These are phyloP conservation scores for Syncephalis plumigaleata DNA, from an alignment of 371 early-diverging fungal species.

Conservation along the genomic window DNA sequence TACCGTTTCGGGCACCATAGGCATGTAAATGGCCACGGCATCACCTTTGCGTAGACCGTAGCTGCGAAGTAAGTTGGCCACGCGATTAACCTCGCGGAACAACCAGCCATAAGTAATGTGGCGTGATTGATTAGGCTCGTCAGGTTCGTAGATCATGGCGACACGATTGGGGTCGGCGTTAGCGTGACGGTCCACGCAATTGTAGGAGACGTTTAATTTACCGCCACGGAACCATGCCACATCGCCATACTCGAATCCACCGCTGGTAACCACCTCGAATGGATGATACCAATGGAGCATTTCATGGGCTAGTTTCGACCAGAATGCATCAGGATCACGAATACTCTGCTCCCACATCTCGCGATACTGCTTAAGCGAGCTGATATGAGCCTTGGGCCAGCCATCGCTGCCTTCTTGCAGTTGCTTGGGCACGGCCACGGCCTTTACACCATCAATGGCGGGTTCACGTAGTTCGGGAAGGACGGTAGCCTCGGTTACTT, in stretches of 20 bases:
- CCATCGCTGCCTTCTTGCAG: too few species aligned
- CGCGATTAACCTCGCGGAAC: constrained; percentile 55
- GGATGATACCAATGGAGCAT: constrained; percentile 57
- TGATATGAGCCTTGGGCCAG: not conserved
- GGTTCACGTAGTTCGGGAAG: too few species aligned
- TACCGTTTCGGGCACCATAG: constrained; percentile 91
- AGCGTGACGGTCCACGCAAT: constrained; percentile 95
- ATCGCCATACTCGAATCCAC: constrained; percentile 44
- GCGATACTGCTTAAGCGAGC: not conserved
- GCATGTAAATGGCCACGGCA: constrained; percentile 90
- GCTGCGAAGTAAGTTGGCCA: constrained; percentile 62
- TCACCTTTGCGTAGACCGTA: constrained; percentile 81
- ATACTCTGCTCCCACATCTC: not conserved
- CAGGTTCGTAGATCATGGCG: constrained; percentile 83
- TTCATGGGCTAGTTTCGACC: constrained; percentile 39
- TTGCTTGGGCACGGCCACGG: too few species aligned
- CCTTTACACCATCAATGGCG: too few species aligned
- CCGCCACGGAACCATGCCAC: constrained; percentile 92
- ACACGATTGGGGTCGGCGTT: constrained; percentile 41
- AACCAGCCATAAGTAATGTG: constrained; percentile 73
- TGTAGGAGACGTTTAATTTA: constrained; percentile 84
- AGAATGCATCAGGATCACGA: not conserved
- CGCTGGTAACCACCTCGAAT: constrained; percentile 35
- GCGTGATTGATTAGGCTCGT: constrained; percentile 57
- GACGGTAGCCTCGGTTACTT: too few species aligned